A percentile compares a stretch with the other conserved stretches of the same genome.
These are phyloP conservation scores for Collariella sp. DNA, from an alignment of 495 filamentous ascomycete genomes.

Conservation along the genomic window DNA sequence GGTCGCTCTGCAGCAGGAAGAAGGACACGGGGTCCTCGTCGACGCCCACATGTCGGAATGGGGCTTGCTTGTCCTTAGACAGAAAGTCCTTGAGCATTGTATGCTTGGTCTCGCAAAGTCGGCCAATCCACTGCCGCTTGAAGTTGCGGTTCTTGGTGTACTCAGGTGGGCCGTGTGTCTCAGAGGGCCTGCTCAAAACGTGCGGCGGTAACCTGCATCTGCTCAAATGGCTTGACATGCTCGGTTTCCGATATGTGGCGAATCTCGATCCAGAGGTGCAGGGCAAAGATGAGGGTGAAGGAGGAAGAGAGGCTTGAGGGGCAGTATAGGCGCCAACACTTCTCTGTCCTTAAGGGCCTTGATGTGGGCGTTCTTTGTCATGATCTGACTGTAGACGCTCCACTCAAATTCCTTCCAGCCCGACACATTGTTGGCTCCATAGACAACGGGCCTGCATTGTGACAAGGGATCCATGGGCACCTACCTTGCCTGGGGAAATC, in stretches of 20 bases:
- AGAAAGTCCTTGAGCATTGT: conserved; percentile 18
- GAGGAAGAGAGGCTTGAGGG: conserved; percentile 19
- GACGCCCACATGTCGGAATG: conserved; percentile 1
- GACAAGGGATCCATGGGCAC: conserved; percentile 16
- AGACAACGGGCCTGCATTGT: conserved; percentile 7
- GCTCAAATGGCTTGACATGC: conserved; percentile 12
- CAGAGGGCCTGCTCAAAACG: conserved; percentile 9
- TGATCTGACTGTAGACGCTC: conserved; percentile 11
- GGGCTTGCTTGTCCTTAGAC: conserved; percentile 9
- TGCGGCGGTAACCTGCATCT: conserved; percentile 13
- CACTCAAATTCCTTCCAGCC: conserved; percentile 10
- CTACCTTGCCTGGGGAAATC: conserved; percentile 18
- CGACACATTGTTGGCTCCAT: conserved; percentile 11
- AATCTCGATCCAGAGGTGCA: conserved; percentile 24
- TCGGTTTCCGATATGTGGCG: conserved; percentile 25
- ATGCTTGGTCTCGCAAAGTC: conserved; percentile 14
- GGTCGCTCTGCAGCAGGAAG: conserved; percentile 20
- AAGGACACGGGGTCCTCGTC: conserved; percentile 9
- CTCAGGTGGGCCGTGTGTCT: not conserved
- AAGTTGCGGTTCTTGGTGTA: conserved; percentile 6
- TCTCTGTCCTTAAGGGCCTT: conserved; percentile 18
- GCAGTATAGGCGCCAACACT: conserved; percentile 4
- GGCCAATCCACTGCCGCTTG: conserved; percentile 9
- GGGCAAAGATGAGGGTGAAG: conserved; percentile 17
- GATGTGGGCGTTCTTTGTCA: conserved; percentile 15